Evolutionary conservation across 106 monocot species (phyloP).

Genomic region (Allium cepa): DNA sequence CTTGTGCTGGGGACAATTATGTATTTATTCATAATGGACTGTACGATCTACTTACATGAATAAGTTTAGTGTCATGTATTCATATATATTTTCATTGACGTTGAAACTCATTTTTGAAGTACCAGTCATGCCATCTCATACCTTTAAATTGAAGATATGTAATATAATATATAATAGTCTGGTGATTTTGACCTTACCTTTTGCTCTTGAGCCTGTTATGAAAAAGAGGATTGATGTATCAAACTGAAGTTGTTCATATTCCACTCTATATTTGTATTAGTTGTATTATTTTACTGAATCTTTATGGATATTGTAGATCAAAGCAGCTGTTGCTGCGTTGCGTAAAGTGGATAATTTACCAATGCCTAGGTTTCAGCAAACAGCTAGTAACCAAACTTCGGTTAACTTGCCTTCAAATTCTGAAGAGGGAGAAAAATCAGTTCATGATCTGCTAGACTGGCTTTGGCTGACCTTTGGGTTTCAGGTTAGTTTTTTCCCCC

Average conservation of each 20-base stretch:
- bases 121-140: no score
- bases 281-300: background rate
- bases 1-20: no score
- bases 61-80: no score
- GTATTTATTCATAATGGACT: no score
- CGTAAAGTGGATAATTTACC: conserved; percentile 51
- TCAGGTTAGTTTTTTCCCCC: conserved; percentile 34
- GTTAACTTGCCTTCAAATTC: conserved; percentile 24
- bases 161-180: no score
- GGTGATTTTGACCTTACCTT: background rate
- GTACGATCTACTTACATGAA: no score
- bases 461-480: conserved; percentile 81
- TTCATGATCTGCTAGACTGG: conserved; percentile 92
- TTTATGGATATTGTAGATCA: conserved; percentile 39
- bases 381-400: conserved; percentile 5
- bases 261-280: no score
- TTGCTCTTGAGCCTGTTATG: background rate
- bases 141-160: no score
- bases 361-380: conserved; percentile 29
- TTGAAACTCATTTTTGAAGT: no score
- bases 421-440: conserved; percentile 24
- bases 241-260: no score
- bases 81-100: no score
- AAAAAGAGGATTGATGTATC: no score
- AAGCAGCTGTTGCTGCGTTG: conserved; percentile 72